These are phyloP conservation scores for Diaporthe ilicicola DNA, from an alignment of 2,329 filamentous ascomycete genomes.

Conservation along the genomic window DNA sequence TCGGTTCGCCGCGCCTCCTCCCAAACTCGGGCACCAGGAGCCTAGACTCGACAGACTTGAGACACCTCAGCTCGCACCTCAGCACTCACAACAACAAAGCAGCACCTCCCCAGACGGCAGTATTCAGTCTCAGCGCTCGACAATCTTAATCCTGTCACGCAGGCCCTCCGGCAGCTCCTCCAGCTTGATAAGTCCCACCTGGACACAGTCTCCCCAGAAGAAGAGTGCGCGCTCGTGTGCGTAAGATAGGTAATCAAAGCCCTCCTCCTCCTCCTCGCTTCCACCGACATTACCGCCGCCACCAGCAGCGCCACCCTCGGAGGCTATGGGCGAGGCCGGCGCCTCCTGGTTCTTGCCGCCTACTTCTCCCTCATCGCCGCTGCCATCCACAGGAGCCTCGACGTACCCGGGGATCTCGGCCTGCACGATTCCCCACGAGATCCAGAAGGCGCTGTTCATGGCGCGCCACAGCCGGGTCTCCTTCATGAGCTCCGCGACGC, in stretches of 20 bases:
- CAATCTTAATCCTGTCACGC: slow-evolving; percentile 70
- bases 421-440: slow-evolving; percentile 96
- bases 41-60: not conserved
- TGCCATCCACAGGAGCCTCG: slow-evolving; percentile 52
- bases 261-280: slow-evolving; percentile 69
- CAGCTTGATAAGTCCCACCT: slow-evolving; percentile 75
- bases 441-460: slow-evolving; percentile 89
- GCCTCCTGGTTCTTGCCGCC: slow-evolving; percentile 20
- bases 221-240: slow-evolving; percentile 90
- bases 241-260: slow-evolving; percentile 94
- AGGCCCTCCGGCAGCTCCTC: slow-evolving; percentile 81
- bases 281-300: slow-evolving; percentile 38
- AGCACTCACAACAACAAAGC: not conserved
- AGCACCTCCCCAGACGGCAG: not conserved
- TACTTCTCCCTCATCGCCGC: slow-evolving; percentile 42
- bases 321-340: slow-evolving; percentile 30
- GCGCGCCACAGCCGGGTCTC: slow-evolving; percentile 88
- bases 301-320: slow-evolving; percentile 39
- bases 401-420: slow-evolving; percentile 80
- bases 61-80: not conserved
- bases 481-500: slow-evolving; percentile 72
- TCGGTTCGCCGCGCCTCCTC: not conserved
- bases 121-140: slow-evolving; percentile 65
- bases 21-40: not conserved
- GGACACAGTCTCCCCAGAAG: slow-evolving; percentile 91